phyloP scores from a whole-genome alignment of 148 eudicot genomes.

The Rhododendron molle region DNA sequence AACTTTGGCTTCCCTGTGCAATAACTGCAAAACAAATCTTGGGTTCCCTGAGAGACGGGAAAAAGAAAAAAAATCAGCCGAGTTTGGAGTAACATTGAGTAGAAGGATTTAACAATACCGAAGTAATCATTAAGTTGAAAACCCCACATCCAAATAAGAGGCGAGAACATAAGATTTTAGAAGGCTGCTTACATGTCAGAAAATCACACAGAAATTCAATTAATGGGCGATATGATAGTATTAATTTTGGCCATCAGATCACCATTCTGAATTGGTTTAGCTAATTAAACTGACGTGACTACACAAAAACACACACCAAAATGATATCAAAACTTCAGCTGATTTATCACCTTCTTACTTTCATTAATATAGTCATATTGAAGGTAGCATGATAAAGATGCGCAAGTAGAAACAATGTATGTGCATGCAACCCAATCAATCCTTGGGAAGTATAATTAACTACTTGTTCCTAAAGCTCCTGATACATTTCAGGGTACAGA shows the following conservation, averaged over 20 bases:
- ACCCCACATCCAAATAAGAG: not conserved
- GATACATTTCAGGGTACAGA: not conserved
- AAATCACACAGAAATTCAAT: not conserved
- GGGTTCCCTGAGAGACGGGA: conserved; percentile 21
- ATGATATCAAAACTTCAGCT: not conserved
- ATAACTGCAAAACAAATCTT: conserved; percentile 29
- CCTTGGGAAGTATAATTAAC: not conserved
- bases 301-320: not conserved
- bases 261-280: not conserved
- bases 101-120: not conserved
- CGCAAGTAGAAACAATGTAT: not conserved
- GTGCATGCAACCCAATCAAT: not conserved
- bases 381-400: not conserved
- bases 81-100: not conserved
- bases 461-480: not conserved
- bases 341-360: not conserved
- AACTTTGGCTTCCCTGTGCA: not conserved
- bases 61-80: not conserved
- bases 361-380: not conserved
- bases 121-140: not conserved
- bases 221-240: not conserved
- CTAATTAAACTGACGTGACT: not conserved
- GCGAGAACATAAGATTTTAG: not conserved
- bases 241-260: not conserved
- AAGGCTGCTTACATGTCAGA: not conserved